Conservation (phyloP, 495 filamentous ascomycete species). For the Hypoxylon rickii region DNA sequence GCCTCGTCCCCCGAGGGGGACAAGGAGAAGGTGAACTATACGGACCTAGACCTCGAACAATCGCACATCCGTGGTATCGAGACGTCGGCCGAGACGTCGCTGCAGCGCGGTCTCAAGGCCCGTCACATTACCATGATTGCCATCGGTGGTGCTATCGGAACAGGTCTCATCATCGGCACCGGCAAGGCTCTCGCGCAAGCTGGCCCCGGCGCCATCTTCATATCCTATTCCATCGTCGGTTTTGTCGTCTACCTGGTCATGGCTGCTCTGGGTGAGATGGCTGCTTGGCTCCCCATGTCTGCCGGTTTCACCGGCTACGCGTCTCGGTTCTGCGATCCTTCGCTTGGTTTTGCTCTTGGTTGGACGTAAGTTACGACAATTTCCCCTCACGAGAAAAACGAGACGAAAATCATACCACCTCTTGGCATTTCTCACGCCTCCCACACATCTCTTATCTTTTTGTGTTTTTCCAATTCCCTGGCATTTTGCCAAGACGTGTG, state of each 20-base stretch:
- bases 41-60: conserved; percentile 14
- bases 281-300: conserved; percentile 68
- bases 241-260: conserved; percentile 54
- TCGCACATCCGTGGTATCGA: conserved; percentile 41
- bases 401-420: not conserved
- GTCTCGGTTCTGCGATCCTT: conserved; percentile 75
- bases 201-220: conserved; percentile 73
- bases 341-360: conserved; percentile 78
- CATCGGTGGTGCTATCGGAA: conserved; percentile 83
- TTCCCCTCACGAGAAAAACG: conserved; percentile 29
- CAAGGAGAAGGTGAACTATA: conserved; percentile 25
- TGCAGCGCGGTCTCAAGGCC: conserved; percentile 67
- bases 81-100: conserved; percentile 40
- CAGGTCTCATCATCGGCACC: conserved; percentile 61
- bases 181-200: conserved; percentile 65
- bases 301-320: conserved; percentile 69
- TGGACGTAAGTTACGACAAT: conserved; percentile 60
- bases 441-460: too few relatives aligned
- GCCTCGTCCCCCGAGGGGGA: conserved; percentile 29
- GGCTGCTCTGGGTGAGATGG: conserved; percentile 61
- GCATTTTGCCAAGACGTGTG: too few relatives aligned
- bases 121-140: conserved; percentile 82
- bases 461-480: too few relatives aligned
- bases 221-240: conserved; percentile 62
- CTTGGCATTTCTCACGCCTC: too few relatives aligned